Base-by-base conservation (phyloP, 2,329 filamentous ascomycete genomes). In the Aspergillus fijiensis region DNA sequence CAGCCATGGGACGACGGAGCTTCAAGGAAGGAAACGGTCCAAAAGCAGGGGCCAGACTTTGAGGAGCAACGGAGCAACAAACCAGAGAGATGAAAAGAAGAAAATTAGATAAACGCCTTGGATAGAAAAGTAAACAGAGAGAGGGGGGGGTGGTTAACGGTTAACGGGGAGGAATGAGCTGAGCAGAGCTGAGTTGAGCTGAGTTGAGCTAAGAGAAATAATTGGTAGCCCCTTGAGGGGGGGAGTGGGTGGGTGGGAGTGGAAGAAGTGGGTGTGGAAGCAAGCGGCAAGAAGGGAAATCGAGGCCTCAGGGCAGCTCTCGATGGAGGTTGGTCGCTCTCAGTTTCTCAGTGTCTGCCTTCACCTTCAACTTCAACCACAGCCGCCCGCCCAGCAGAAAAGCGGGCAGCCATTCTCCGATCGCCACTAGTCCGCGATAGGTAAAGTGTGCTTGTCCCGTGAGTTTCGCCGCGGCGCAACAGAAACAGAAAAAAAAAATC, bases 351-450 rank as follows among this genome's bases (percentile, higher is more conserved):
- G 1, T 12, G 3, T 49, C 47, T 23, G 23, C 47, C n/a, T 25
- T 5, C 10, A 21, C 19, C 19, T 21, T 21, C 21, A 2, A 21
- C 47, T 25, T 10, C 16, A 23, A 23, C 23, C 23, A 23, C 23
- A 29, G 27, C 27, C 27, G 23, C 14, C 23, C 23, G 14, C 14
- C 14, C 56, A 64, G 65, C 61, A 63, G 50, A 61, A 61, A 57
- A 65, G 62, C 57, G 59, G 55, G 63, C 64, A 63, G 63, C 58
- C 59, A 49, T 58, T 29, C 45, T 61, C 57, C 56, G 71, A 74
- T 73, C 65, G 67, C 52, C 71, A 60, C 72, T 74, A 75, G 39
- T 39, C 70, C 67, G n/a, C 68, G 67, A 73, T 74, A 70, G 72
- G 71, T 5, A 67, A 73, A 74, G 67, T 62, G 66, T 49, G 29